Evolutionary conservation across 2,329 filamentous ascomycete genomes (phyloP), one percentile per base, ranked within the genome.

Genomic region (Diaporthe sp.): DNA sequence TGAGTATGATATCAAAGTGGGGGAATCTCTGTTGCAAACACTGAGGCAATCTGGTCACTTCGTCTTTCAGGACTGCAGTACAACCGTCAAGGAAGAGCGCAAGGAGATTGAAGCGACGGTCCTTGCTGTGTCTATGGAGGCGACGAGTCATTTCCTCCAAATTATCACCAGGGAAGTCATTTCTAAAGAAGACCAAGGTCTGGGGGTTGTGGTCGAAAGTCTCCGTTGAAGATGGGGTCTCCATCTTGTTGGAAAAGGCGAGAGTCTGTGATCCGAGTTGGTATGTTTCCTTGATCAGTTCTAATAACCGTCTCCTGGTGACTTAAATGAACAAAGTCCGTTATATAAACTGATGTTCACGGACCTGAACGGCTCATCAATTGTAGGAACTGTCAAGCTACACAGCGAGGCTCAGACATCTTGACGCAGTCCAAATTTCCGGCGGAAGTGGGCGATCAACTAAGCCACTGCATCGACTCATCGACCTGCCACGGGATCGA

Each of bases 41-140:
- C 12, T 55, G 51, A 13, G 51, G 51, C 25, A 55, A 55, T 8
- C 13, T 28, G 13, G 51, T 25, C 12, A 55, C 51, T 55, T 55
- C 51, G n/a, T 31, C 51, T 55, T 28, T 55, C n/a, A 55, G 51
- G 51, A 55, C 51, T 55, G 51, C n/a, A 28, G 51, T 55, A 55
- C 51, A 55, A 6, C 31, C n/a, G 19, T 55, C 51, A 55, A 55
- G 12, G 51, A 55, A 55, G 25, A 55, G 51, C 13, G 25, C 51
- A 17, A 55, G 51, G 25, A 55, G 51, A 28, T 25, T 55, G n/a
- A 55, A 55, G 51, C 51, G 51, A 31, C 51, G 51, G 25, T 55
- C 51, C n/a, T 55, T 55, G 51, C 51, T 55, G 51, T 55, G 51
- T 55, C 51, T 55, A 1, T 55, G n/a, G 51, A 55, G 51, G 25